Conservation (phyloP, 768 basidiomycete species). For the Dentipellis sp. region DNA sequence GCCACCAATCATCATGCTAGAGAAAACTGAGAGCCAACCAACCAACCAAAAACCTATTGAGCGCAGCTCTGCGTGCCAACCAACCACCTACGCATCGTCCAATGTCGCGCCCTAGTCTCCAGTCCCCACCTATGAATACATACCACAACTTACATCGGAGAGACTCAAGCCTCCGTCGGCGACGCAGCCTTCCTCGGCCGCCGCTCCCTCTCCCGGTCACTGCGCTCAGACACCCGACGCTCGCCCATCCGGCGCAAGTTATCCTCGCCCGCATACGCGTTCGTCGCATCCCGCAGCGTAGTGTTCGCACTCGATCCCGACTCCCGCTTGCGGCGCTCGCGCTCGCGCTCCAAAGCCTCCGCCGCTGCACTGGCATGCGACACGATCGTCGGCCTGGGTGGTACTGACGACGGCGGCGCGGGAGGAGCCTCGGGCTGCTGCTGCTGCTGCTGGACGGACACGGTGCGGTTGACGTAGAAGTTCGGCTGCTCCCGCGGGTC, state of each 20-base stretch:
- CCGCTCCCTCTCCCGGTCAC: background rate
- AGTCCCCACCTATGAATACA: no score
- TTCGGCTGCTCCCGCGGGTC: background rate
- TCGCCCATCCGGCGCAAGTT: conserved; percentile 1
- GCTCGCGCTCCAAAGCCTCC: conserved; percentile 8
- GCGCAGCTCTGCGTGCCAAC: no score
- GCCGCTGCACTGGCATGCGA: conserved; percentile 14
- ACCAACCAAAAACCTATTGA: no score
- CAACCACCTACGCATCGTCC: no score
- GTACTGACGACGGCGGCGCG: background rate
- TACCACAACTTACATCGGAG: no score
- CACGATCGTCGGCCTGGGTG: conserved; percentile 2
- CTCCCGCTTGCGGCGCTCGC: conserved; percentile 12
- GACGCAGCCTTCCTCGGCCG: background rate
- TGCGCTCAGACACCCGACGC: conserved; percentile 11
- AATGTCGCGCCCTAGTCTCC: no score
- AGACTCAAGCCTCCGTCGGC: background rate
- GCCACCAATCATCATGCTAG: no score
- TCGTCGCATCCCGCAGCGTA: conserved; percentile 6
- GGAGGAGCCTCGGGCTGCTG: background rate
- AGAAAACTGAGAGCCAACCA: no score
- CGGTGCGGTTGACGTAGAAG: background rate
- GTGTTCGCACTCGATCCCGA: conserved; percentile 5
- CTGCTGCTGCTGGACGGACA: background rate
- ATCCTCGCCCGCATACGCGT: conserved; percentile 5